Percentiles rank a stretch among this genome's conserved stretches.
Conservation (phyloP, 345 rosid genomes). For the Dovyalis caffra region DNA sequence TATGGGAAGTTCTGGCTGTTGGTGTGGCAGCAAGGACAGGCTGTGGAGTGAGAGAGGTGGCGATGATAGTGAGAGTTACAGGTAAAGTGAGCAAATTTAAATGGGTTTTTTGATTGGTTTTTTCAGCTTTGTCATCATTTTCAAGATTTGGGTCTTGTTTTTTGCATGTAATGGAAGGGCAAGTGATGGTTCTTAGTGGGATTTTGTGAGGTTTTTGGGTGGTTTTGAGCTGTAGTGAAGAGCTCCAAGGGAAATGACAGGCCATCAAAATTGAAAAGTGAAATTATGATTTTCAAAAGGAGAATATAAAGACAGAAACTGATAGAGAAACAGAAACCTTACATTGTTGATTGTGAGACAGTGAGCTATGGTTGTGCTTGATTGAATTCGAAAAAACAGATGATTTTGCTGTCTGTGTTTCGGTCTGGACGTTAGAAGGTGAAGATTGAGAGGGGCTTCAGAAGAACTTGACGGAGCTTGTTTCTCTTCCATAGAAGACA, state of each 20-base stretch:
- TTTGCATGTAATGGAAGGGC: conserved; percentile 42
- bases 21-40: conserved; percentile 37
- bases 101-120: conserved; percentile 22
- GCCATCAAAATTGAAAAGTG: conserved; percentile 16
- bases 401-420: neutral
- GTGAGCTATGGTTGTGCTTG: neutral
- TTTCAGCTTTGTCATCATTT: conserved; percentile 22
- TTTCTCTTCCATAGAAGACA: too few species aligned
- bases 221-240: conserved; percentile 15
- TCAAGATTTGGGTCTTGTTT: conserved; percentile 21
- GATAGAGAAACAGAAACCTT: neutral
- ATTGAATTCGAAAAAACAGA: neutral
- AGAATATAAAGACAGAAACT: neutral
- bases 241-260: conserved; percentile 5
- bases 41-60: conserved; percentile 46
- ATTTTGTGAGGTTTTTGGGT: conserved; percentile 10
- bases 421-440: neutral
- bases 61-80: conserved; percentile 62
- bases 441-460: too few species aligned
- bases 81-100: conserved; percentile 59
- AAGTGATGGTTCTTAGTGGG: conserved; percentile 17
- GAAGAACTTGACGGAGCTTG: too few species aligned
- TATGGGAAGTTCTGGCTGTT: conserved; percentile 46
- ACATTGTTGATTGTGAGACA: neutral
- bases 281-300: too few species aligned